A percentile compares a stretch with the other conserved stretches of the same genome.
These are phyloP conservation scores for Cladorrhinum sp. DNA, from an alignment of 2,329 filamentous ascomycete species.

Conservation along the genomic window DNA sequence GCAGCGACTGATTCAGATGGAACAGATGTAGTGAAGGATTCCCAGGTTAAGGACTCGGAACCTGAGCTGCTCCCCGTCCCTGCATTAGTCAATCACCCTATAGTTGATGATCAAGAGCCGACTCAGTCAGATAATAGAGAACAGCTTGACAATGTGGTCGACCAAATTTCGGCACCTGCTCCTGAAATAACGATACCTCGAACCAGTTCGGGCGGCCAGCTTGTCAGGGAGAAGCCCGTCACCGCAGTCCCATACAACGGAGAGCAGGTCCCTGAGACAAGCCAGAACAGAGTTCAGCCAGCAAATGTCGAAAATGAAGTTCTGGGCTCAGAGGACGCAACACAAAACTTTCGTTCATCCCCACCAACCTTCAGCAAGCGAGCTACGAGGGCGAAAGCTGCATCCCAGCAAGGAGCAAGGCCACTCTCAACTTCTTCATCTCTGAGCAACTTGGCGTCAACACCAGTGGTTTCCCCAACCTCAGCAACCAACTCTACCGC, in stretches of 20 bases:
- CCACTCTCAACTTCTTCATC: slow-evolving; percentile 37
- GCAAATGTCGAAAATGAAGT: neutral
- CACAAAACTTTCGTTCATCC: slow-evolving; percentile 25
- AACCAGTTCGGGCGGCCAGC: slow-evolving; percentile 2
- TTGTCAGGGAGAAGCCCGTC: neutral
- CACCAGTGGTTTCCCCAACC: slow-evolving; percentile 40
- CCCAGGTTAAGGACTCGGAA: slow-evolving; percentile 16
- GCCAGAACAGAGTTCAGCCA: slow-evolving; percentile 23
- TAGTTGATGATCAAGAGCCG: slow-evolving; percentile 17
- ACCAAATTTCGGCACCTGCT: slow-evolving; percentile 7
- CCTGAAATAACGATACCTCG: slow-evolving; percentile 10
- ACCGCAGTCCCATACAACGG: slow-evolving; percentile 17
- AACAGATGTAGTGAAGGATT: slow-evolving; percentile 22
- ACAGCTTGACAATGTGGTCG: neutral
- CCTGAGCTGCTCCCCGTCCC: neutral
- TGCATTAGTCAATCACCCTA: neutral
- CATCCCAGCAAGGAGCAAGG: neutral
- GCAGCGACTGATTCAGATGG: slow-evolving; percentile 24
- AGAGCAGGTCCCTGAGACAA: slow-evolving; percentile 33
- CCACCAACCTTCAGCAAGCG: slow-evolving; percentile 26
- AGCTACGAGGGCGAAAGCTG: slow-evolving; percentile 11
- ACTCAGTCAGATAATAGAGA: slow-evolving; percentile 26
- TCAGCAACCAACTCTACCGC: slow-evolving; percentile 35
- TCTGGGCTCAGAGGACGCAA: neutral
- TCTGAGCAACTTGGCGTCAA: slow-evolving; percentile 40